These are phyloP conservation scores for Lyophyllum shimeji DNA, from an alignment of 768 basidiomycete genomes.

Conservation along the genomic window DNA sequence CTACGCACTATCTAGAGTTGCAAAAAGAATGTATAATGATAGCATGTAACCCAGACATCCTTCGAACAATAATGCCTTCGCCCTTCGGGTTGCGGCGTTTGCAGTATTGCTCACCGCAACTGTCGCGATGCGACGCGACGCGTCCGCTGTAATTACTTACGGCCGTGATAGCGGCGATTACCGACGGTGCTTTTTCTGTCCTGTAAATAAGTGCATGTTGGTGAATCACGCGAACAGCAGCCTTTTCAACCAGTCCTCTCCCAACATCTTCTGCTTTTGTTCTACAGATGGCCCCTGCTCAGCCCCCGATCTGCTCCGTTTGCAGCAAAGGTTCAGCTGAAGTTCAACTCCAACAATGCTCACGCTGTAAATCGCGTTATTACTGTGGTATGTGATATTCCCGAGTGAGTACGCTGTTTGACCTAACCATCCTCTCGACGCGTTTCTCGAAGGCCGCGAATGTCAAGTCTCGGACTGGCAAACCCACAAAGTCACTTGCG, in stretches of 20 bases:
- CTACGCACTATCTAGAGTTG: too few species aligned
- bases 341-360: constrained; percentile 8
- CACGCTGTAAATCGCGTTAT: constrained; percentile 10
- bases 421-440: neutral
- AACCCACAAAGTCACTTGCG: constrained; percentile 29
- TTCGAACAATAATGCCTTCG: too few species aligned
- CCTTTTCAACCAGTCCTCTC: too few species aligned
- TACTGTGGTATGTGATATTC: constrained; percentile 7
- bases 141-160: neutral
- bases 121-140: neutral
- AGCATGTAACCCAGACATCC: too few species aligned
- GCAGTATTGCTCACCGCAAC: too few species aligned
- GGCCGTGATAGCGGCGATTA: neutral
- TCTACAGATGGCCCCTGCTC: neutral
- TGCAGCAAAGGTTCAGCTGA: constrained; percentile 8
- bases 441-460: constrained; percentile 10
- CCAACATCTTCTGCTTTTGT: neutral
- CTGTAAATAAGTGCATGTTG: neutral
- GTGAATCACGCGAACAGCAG: too few species aligned
- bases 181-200: neutral
- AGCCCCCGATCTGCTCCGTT: constrained; percentile 1
- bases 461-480: constrained; percentile 32
- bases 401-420: neutral
- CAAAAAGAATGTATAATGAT: too few species aligned
- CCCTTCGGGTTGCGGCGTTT: too few species aligned